phyloP scores from a whole-genome alignment of 2,329 filamentous ascomycete species.

The Ustulina deusta region DNA sequence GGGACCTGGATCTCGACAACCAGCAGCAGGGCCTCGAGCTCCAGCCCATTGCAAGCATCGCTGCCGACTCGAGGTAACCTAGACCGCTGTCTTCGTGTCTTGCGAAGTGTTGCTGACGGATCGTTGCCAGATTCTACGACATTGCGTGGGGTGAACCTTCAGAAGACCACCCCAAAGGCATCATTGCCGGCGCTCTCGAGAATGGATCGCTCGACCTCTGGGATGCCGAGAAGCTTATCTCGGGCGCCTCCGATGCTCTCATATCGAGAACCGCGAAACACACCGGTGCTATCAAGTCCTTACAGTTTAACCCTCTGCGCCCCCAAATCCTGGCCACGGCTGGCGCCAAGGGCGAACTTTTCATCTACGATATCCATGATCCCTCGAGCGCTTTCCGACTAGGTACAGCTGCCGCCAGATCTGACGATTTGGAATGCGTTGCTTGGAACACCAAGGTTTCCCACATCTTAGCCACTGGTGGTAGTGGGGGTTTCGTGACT shows the following conservation, averaged over 20 bases:
- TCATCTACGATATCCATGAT: slow-evolving; percentile 94
- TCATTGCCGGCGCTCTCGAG: slow-evolving; percentile 95
- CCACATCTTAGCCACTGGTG: slow-evolving; percentile 95
- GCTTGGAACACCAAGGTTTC: slow-evolving; percentile 99
- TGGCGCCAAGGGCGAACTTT: slow-evolving; percentile 94
- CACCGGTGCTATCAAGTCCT: slow-evolving; percentile 88
- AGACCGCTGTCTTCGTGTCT: neutral
- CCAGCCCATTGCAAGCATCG: slow-evolving; percentile 84
- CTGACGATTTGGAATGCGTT: slow-evolving; percentile 94
- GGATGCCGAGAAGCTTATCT: slow-evolving; percentile 80
- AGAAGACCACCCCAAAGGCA: slow-evolving; percentile 81
- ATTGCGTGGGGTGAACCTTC: slow-evolving; percentile 92
- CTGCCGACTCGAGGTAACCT: slow-evolving; percentile 85
- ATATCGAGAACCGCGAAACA: slow-evolving; percentile 91
- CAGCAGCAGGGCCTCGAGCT: slow-evolving; percentile 82
- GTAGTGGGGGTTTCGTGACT: slow-evolving; percentile 92
- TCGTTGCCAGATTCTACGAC: slow-evolving; percentile 83
- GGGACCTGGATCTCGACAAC: slow-evolving; percentile 89
- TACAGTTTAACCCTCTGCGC: slow-evolving; percentile 96
- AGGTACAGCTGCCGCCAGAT: slow-evolving; percentile 86
- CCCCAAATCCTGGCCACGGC: slow-evolving; percentile 92
- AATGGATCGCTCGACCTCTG: slow-evolving; percentile 94
- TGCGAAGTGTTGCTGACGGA: slow-evolving; percentile 40
- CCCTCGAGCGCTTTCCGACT: slow-evolving; percentile 87
- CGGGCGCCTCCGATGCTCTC: slow-evolving; percentile 75